phyloP scores from a whole-genome alignment of 2,329 filamentous ascomycete species.

The Davidsoniella neocaledoniae region DNA sequence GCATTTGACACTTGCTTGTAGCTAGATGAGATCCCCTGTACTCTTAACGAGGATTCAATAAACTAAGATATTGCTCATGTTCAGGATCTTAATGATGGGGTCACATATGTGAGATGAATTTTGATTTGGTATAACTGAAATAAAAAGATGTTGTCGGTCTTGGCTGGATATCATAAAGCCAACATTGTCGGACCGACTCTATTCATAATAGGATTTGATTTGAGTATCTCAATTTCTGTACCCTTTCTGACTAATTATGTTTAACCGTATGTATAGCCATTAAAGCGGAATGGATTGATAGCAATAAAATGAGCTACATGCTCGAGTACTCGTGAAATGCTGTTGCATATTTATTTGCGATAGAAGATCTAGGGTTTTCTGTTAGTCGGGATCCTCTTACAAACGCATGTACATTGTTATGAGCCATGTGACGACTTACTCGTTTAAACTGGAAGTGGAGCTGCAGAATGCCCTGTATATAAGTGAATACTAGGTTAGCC shows the following conservation, averaged over 20 bases:
- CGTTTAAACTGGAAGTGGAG: slow-evolving; percentile 99
- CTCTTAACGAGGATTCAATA: too few relatives aligned
- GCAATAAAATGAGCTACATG: background rate
- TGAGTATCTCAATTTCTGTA: background rate
- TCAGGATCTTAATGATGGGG: too few relatives aligned
- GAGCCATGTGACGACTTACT: slow-evolving; percentile 33
- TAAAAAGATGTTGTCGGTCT: too few relatives aligned
- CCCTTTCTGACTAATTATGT: background rate
- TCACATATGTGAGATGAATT: too few relatives aligned
- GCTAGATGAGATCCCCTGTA: too few relatives aligned
- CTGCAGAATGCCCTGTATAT: slow-evolving; percentile 67
- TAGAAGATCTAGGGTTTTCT: slow-evolving; percentile 32
- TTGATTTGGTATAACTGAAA: too few relatives aligned
- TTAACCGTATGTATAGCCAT: too few relatives aligned
- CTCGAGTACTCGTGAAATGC: background rate
- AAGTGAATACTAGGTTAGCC: slow-evolving; percentile 11
- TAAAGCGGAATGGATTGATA: background rate
- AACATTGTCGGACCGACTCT: background rate
- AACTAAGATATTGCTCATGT: too few relatives aligned
- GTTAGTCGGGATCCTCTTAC: slow-evolving; percentile 4
- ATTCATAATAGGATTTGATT: background rate
- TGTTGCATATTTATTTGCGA: slow-evolving; percentile 27
- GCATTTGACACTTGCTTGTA: too few relatives aligned
- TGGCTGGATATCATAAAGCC: too few relatives aligned
- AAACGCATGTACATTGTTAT: background rate